Percentiles rank a stretch among this genome's conserved stretches.
Conservation (phyloP, 2,329 filamentous ascomycete species). For the Aspergillus sp. region DNA sequence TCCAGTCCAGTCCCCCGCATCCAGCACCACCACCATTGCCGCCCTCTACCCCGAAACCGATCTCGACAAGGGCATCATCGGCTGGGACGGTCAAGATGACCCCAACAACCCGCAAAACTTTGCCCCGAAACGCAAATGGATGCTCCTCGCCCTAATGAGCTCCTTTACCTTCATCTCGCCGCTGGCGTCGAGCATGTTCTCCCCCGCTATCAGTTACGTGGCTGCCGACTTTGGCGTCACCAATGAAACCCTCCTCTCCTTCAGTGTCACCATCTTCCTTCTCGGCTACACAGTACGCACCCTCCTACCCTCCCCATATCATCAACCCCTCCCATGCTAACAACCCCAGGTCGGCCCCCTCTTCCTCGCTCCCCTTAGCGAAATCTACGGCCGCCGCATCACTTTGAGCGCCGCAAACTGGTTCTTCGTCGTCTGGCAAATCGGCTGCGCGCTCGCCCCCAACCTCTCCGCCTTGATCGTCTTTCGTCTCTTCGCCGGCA, state of each 20-base stretch:
- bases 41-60: slow-evolving; percentile 50
- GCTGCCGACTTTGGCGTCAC: slow-evolving; percentile 24
- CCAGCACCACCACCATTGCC: neutral
- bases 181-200: slow-evolving; percentile 37
- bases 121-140: slow-evolving; percentile 26
- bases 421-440: slow-evolving; percentile 61
- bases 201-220: slow-evolving; percentile 29
- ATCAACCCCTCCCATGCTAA: neutral
- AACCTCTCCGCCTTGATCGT: slow-evolving; percentile 62
- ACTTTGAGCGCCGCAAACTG: slow-evolving; percentile 62
- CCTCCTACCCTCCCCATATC: neutral
- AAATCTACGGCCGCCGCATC: slow-evolving; percentile 63
- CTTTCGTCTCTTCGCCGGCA: slow-evolving; percentile 64
- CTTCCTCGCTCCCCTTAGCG: slow-evolving; percentile 65
- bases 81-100: slow-evolving; percentile 62
- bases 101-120: slow-evolving; percentile 62
- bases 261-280: slow-evolving; percentile 34
- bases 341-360: slow-evolving; percentile 55
- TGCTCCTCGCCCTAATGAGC: slow-evolving; percentile 30
- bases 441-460: slow-evolving; percentile 58
- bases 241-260: slow-evolving; percentile 29
- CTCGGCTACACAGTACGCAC: slow-evolving; percentile 33
- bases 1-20: neutral
- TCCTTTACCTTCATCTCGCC: slow-evolving; percentile 34
- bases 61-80: slow-evolving; percentile 57